Base-by-base conservation (phyloP, 2,329 filamentous ascomycete species). In the Calonectria fujianensis region DNA sequence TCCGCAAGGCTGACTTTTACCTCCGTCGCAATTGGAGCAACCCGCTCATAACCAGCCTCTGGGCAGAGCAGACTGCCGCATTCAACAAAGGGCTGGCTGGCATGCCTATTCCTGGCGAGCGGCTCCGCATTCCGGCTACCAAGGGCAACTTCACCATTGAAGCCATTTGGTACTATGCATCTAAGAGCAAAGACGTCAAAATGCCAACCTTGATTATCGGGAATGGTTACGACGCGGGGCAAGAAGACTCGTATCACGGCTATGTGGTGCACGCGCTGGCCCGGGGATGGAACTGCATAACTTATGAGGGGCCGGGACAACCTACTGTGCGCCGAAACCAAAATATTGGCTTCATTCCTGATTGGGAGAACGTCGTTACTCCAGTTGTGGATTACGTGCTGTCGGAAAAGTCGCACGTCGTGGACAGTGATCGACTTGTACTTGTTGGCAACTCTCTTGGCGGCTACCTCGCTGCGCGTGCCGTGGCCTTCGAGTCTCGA, bases 231-330 rank as follows among this genome's bases (percentile, higher is more conserved):
- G 88, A 89, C 70, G 85, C 82, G 6, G 76, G 83, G 0, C 86
- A 87, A 76, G 87, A 89, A 69, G 87, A 89, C 18, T 81, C 84
- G 24, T 85, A 85, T 68, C 86, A 88, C 69, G 57, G 78, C 8
- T 78, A 84, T 29, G 86, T 83, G 13, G 77, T 79, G 14, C 74
- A 83, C 0, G 84, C 83, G 0, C 73, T 87, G 2, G 82, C 83
- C 27, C 83, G 87, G 0, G 87, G 87, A 5, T 87, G 82, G 77
- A 88, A 89, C 69, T 82, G 83, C 48, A 82, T 88, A 9, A 85
- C 85, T 0, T 89, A 87, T 74, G 87, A 89, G 57, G 88, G 88
- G 0, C 88, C 87, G 0, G 87, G 87, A 0, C 87, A 89, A 75
- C 82, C 83, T 1, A 85, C 81, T 0, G 84, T 86, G 2, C 84